These are phyloP conservation scores for Aureobasidium sp. DNA, from an alignment of 2,329 filamentous ascomycete genomes.

Conservation along the genomic window DNA sequence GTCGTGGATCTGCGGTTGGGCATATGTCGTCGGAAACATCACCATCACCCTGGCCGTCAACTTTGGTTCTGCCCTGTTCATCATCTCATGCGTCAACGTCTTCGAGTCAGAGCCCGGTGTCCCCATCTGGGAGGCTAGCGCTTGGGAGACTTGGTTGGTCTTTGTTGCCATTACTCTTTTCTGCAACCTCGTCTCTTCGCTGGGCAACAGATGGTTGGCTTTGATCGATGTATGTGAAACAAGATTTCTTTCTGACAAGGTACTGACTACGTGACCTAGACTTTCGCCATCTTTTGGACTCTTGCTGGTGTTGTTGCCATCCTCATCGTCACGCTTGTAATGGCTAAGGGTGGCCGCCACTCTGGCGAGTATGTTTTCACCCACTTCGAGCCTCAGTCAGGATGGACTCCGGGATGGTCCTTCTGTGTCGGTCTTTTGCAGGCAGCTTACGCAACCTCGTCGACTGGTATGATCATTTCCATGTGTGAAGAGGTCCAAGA, in stretches of 20 bases:
- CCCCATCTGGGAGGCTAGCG: conserved; percentile 35
- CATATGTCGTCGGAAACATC: conserved; percentile 70
- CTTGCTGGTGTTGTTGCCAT: conserved; percentile 62
- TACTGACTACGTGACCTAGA: conserved; percentile 34
- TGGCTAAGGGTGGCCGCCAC: conserved; percentile 60
- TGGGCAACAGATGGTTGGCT: conserved; percentile 46
- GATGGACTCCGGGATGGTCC: conserved; percentile 61
- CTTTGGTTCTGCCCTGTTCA: conserved; percentile 55
- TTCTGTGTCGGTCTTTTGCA: conserved; percentile 65
- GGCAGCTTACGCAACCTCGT: conserved; percentile 64
- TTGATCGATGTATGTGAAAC: conserved; percentile 54
- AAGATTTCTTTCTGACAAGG: neutral
- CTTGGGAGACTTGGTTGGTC: conserved; percentile 40
- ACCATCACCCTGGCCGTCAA: conserved; percentile 77
- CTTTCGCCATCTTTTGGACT: conserved; percentile 65
- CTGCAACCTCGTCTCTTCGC: conserved; percentile 42
- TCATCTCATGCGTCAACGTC: conserved; percentile 47
- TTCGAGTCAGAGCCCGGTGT: conserved; percentile 40
- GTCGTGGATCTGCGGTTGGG: conserved; percentile 66
- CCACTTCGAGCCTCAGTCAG: conserved; percentile 59
- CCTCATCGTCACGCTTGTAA: conserved; percentile 50
- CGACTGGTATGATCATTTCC: conserved; percentile 70
- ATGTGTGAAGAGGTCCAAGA: conserved; percentile 67
- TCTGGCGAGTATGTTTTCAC: conserved; percentile 55
- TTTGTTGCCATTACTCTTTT: conserved; percentile 42